Evolutionary conservation across 306 rosid genomes (phyloP).

Genomic region (Mimosa bimucronata): DNA sequence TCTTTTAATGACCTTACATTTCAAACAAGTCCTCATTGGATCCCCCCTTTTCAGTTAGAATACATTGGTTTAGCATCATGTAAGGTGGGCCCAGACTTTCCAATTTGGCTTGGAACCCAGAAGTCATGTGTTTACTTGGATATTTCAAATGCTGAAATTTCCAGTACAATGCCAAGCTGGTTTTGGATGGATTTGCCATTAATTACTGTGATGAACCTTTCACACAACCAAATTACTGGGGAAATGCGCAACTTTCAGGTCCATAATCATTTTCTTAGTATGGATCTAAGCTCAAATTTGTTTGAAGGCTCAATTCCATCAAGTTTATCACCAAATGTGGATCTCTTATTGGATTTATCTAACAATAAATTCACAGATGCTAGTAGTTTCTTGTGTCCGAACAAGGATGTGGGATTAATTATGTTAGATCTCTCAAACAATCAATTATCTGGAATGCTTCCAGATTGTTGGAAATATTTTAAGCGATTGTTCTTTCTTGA

Average conservation of each 20-base stretch:
- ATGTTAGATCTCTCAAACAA: not conserved
- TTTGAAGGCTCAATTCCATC: not conserved
- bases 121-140: not conserved
- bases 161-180: not conserved
- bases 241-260: not conserved
- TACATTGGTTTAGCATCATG: not conserved
- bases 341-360: not conserved
- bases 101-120: not conserved
- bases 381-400: not conserved
- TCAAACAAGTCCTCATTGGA: not conserved
- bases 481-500: not conserved
- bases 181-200: not conserved
- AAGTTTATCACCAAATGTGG: not conserved
- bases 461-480: not conserved
- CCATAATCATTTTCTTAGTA: too few relatives aligned
- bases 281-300: not conserved
- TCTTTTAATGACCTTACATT: not conserved
- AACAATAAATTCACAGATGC: not conserved
- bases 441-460: not conserved
- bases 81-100: not conserved
- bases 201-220: not conserved
- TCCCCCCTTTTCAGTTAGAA: not conserved
- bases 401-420: not conserved
- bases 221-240: not conserved
- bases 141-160: slow-evolving; percentile 11